Percentiles rank a stretch among this genome's conserved stretches.
These are phyloP conservation scores for Citrus inodora DNA, from an alignment of 345 rosid genomes.

Conservation along the genomic window DNA sequence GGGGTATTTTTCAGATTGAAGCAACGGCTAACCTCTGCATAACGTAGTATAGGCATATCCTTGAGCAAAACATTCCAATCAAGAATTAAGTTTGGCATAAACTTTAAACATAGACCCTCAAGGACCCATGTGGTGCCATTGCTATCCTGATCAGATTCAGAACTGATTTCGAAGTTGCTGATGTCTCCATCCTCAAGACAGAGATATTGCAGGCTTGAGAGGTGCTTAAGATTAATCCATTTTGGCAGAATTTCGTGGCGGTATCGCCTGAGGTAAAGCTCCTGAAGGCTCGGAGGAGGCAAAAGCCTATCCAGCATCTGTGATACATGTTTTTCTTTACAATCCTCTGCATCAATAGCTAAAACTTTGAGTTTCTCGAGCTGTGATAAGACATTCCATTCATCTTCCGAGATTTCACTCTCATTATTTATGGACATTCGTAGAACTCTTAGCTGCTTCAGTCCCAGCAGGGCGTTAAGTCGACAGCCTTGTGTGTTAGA, in stretches of 20 bases:
- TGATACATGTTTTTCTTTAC: conserved; percentile 4
- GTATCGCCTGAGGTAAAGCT: conserved; percentile 29
- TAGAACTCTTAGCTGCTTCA: conserved; percentile 24
- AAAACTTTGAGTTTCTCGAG: conserved; percentile 24
- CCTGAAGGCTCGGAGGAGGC: conserved; percentile 10
- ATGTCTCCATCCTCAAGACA: conserved; percentile 24
- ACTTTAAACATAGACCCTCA: conserved; percentile 29
- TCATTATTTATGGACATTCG: conserved; percentile 18
- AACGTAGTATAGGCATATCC: conserved; percentile 24
- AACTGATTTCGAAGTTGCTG: not conserved
- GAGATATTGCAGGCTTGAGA: conserved; percentile 23
- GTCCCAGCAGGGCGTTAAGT: conserved; percentile 8
- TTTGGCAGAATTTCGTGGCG: conserved; percentile 16
- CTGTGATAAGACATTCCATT: conserved; percentile 11
- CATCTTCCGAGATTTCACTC: conserved; percentile 20
- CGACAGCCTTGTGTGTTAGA: conserved; percentile 8
- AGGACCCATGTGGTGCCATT: conserved; percentile 11
- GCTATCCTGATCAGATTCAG: not conserved
- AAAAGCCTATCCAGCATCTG: conserved; percentile 15
- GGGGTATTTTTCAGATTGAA: conserved; percentile 25
- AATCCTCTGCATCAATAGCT: conserved; percentile 23
- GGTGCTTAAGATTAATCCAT: conserved; percentile 26
- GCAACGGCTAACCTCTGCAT: conserved; percentile 30
- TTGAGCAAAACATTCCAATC: conserved; percentile 20
- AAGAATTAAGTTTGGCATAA: conserved; percentile 5